Evolutionary conservation across 768 basidiomycete species (phyloP).

Genomic region (Leccinum variicolor): DNA sequence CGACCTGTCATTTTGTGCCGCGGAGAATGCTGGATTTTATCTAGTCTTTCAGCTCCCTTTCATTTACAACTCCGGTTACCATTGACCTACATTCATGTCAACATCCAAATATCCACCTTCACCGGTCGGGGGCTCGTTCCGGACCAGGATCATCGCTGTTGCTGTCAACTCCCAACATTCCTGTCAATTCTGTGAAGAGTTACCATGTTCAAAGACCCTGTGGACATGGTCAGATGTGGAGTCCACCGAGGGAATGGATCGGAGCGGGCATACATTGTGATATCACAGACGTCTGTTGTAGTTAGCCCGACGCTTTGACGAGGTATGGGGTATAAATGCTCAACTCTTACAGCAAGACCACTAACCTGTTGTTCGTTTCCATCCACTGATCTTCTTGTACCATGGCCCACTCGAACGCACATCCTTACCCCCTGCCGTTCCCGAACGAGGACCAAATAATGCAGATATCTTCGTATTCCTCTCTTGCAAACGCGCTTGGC

Average conservation of each 20-base stretch:
- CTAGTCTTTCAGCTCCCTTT: constrained; percentile 8
- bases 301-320: constrained; percentile 16
- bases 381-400: neutral
- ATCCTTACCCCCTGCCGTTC: constrained; percentile 20
- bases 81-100: neutral
- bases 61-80: neutral
- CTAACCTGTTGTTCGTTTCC: neutral
- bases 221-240: constrained; percentile 8
- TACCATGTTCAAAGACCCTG: neutral
- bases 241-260: neutral
- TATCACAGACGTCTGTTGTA: neutral
- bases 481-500: constrained; percentile 22
- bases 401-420: constrained; percentile 16
- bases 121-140: neutral
- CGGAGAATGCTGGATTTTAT: neutral
- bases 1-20: constrained; percentile 1
- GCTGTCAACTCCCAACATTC: neutral
- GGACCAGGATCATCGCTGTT: constrained; percentile 3
- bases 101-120: neutral
- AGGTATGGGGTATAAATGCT: constrained; percentile 19
- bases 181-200: neutral
- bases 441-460: constrained; percentile 17
- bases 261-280: neutral
- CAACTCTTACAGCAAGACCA: neutral
- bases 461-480: constrained; percentile 22